These are phyloP conservation scores for Pestalotiopsis fici DNA, from an alignment of 2,329 filamentous ascomycete species.

Conservation along the genomic window DNA sequence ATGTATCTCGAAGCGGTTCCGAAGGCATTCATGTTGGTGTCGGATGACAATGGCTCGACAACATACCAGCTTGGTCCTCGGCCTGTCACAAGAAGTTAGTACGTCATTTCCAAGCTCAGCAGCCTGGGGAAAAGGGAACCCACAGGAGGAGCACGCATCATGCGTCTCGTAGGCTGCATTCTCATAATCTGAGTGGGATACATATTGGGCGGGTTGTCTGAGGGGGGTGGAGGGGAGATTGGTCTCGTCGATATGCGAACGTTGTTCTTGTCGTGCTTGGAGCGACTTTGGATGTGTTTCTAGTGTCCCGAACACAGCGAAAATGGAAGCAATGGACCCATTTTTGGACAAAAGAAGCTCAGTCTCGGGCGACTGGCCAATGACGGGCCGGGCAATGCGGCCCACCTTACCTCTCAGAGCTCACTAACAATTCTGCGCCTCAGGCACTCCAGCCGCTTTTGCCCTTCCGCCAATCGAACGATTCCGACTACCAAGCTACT, in stretches of 20 bases:
- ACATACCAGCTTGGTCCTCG: slow-evolving; percentile 69
- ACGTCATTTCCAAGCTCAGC: slow-evolving; percentile 30
- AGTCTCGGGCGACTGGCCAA: neutral
- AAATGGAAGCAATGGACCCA: slow-evolving; percentile 3
- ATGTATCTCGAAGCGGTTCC: slow-evolving; percentile 7
- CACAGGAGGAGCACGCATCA: slow-evolving; percentile 75
- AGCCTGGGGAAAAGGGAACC: slow-evolving; percentile 35
- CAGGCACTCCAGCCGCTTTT: neutral
- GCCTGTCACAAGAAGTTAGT: slow-evolving; percentile 49
- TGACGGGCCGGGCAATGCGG: neutral
- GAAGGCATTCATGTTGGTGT: slow-evolving; percentile 5
- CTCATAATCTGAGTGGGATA: slow-evolving; percentile 65
- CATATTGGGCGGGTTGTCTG: slow-evolving; percentile 48
- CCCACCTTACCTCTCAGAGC: neutral
- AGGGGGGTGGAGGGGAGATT: slow-evolving; percentile 28
- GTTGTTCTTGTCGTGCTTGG: slow-evolving; percentile 6
- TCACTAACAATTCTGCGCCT: slow-evolving; percentile 7
- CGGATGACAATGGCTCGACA: slow-evolving; percentile 19
- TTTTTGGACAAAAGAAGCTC: slow-evolving; percentile 5
- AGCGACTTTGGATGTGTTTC: neutral
- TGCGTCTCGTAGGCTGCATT: slow-evolving; percentile 67
- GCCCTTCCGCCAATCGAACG: slow-evolving; percentile 9
- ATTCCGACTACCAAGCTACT: slow-evolving; percentile 14
- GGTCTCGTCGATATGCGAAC: slow-evolving; percentile 17
- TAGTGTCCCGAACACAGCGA: slow-evolving; percentile 2